Percentiles rank a stretch among this genome's conserved stretches.
phyloP scores from a whole-genome alignment of 169 alveolate genomes.

The Eimeria maxima region DNA sequence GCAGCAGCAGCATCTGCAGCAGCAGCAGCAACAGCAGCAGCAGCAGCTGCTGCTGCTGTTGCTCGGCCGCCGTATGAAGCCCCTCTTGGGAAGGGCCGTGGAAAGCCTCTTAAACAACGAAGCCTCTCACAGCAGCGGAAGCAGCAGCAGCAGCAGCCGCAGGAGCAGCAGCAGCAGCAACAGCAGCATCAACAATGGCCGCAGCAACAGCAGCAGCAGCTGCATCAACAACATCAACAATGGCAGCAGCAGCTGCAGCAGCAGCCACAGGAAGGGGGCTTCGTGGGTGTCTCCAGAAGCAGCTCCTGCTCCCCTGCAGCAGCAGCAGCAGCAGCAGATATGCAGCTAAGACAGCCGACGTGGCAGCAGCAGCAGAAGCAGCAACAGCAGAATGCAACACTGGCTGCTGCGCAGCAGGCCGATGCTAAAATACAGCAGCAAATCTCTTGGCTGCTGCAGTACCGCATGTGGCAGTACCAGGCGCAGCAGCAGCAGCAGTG shows the following conservation, averaged over 20 bases:
- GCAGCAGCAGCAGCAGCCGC: not conserved
- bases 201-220: not conserved
- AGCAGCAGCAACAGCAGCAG: not conserved
- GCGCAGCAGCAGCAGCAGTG: slow-evolving; percentile 46
- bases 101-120: not conserved
- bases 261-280: not conserved
- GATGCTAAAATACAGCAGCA: slow-evolving; percentile 32
- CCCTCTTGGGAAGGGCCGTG: not conserved
- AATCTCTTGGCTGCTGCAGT: slow-evolving; percentile 29
- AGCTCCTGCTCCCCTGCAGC: not conserved
- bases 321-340: slow-evolving; percentile 22
- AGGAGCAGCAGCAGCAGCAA: not conserved
- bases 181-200: not conserved
- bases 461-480: slow-evolving; percentile 50
- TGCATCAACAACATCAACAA: too few species aligned
- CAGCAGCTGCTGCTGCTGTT: not conserved
- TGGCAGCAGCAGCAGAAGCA: slow-evolving; percentile 14
- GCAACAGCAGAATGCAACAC: not conserved
- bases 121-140: not conserved
- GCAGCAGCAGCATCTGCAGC: not conserved
- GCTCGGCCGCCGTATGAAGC: not conserved
- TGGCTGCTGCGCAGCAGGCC: slow-evolving; percentile 4
- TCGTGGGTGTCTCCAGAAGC: not conserved
- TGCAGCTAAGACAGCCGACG: too few species aligned
- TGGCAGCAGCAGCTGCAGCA: not conserved